Evolutionary conservation across 495 filamentous ascomycete species (phyloP).

Genomic region (Penicillium daleae): DNA sequence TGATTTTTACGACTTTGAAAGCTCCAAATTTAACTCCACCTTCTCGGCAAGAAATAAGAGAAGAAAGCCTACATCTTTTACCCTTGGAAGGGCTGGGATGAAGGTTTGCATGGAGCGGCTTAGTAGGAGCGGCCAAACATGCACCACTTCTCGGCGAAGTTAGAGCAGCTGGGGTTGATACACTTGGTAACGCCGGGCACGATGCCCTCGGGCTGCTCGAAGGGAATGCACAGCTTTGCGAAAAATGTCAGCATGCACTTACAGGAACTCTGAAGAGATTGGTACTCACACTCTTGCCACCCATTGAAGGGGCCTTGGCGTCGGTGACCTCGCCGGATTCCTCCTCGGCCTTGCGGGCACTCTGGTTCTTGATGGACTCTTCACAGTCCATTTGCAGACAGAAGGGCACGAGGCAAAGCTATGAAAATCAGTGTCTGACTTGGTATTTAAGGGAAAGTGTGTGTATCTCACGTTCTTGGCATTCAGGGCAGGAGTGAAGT

Average conservation of each 20-base stretch:
- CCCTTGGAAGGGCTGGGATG: neutral
- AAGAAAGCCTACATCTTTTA: neutral
- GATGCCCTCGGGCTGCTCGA: constrained; percentile 87
- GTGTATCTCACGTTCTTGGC: constrained; percentile 72
- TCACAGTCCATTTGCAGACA: constrained; percentile 83
- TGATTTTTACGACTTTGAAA: constrained; percentile 1
- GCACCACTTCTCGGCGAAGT: constrained; percentile 75
- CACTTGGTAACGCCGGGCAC: constrained; percentile 84
- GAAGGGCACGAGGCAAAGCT: constrained; percentile 68
- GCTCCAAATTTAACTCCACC: neutral
- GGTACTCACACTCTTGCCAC: constrained; percentile 66
- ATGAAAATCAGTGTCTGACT: neutral
- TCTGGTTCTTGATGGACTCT: constrained; percentile 89
- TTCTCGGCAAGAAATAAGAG: neutral
- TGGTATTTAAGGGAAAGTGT: neutral
- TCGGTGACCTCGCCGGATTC: constrained; percentile 71
- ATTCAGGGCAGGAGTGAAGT: constrained; percentile 85
- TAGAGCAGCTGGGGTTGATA: constrained; percentile 79
- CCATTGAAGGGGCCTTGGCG: constrained; percentile 86
- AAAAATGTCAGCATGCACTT: neutral
- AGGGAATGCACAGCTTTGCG: constrained; percentile 86
- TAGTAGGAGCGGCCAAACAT: constrained; percentile 73
- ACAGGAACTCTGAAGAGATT: neutral
- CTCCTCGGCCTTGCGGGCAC: constrained; percentile 70
- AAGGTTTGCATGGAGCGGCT: constrained; percentile 5